Evolutionary conservation across 2,329 filamentous ascomycete species (phyloP).

Genomic region (Fusarium armeniacum): DNA sequence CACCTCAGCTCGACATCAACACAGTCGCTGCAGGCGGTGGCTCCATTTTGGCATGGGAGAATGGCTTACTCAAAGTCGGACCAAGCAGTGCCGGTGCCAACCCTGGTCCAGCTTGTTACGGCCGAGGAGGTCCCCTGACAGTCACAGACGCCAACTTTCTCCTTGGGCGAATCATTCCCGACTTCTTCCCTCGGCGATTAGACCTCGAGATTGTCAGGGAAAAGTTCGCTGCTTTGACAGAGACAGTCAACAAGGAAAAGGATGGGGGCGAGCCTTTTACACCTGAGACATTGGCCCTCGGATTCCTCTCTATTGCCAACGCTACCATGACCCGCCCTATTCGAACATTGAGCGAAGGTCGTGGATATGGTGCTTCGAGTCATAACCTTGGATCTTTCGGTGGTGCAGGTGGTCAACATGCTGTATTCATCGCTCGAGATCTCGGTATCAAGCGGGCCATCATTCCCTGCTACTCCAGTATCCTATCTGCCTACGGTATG

Average conservation of each 20-base stretch:
- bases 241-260: constrained; percentile 45
- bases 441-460: constrained; percentile 60
- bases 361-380: constrained; percentile 46
- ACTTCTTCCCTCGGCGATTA: constrained; percentile 70
- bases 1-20: constrained; percentile 80
- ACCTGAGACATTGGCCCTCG: constrained; percentile 66
- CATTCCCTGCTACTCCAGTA: constrained; percentile 61
- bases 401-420: constrained; percentile 60
- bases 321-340: constrained; percentile 83
- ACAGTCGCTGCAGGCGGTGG: constrained; percentile 72
- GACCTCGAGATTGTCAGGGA: constrained; percentile 57
- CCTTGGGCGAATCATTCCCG: constrained; percentile 71
- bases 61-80: constrained; percentile 79
- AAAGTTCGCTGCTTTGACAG: constrained; percentile 60
- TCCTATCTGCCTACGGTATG: constrained; percentile 63
- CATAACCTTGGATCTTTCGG: constrained; percentile 52
- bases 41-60: constrained; percentile 73
- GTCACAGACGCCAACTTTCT: constrained; percentile 81
- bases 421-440: constrained; percentile 59
- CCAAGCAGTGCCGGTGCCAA: constrained; percentile 80
- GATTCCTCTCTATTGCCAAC: constrained; percentile 81
- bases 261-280: constrained; percentile 41
- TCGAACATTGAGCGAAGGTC: constrained; percentile 49
- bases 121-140: constrained; percentile 77
- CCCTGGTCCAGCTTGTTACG: constrained; percentile 79